phyloP scores from a whole-genome alignment of 495 filamentous ascomycete genomes.

The Penicillium canariense region DNA sequence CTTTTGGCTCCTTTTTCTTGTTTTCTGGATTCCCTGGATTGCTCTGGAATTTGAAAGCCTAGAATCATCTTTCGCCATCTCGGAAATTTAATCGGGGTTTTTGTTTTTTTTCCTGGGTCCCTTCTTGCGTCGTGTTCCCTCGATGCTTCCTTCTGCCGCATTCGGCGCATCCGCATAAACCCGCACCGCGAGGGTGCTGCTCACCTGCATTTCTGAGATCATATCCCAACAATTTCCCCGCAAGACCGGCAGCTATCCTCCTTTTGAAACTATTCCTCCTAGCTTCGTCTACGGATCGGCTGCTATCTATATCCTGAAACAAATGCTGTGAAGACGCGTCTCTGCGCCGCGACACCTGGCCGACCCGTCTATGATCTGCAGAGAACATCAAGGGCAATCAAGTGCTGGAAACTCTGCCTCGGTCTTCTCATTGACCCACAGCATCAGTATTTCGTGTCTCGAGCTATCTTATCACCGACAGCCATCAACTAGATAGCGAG shows the following conservation, averaged over 20 bases:
- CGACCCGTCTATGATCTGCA: slow-evolving; percentile 9
- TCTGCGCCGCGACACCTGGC: not conserved
- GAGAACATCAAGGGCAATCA: slow-evolving; percentile 13
- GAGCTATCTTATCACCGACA: not conserved
- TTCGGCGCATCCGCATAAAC: slow-evolving; percentile 27
- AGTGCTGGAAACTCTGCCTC: not conserved
- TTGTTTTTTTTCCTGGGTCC: slow-evolving; percentile 6
- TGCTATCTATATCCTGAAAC: slow-evolving; percentile 5
- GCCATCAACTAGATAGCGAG: not conserved
- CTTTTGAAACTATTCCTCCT: not conserved
- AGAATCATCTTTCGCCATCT: not conserved
- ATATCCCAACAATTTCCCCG: slow-evolving; percentile 16
- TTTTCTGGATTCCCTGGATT: not conserved
- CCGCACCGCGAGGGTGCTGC: slow-evolving; percentile 6
- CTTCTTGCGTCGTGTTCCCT: slow-evolving; percentile 17
- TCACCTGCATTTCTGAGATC: slow-evolving; percentile 16
- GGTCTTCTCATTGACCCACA: not conserved
- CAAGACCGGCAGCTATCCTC: not conserved
- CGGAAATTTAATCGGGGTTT: not conserved
- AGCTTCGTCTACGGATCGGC: not conserved
- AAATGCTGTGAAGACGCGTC: slow-evolving; percentile 16
- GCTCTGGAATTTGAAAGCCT: too few relatives aligned
- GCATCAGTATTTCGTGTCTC: not conserved
- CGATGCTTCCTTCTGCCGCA: slow-evolving; percentile 19
- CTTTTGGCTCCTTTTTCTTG: not conserved